These are phyloP conservation scores for Fusarium praegraminearum DNA, from an alignment of 2,329 filamentous ascomycete genomes.

Conservation along the genomic window DNA sequence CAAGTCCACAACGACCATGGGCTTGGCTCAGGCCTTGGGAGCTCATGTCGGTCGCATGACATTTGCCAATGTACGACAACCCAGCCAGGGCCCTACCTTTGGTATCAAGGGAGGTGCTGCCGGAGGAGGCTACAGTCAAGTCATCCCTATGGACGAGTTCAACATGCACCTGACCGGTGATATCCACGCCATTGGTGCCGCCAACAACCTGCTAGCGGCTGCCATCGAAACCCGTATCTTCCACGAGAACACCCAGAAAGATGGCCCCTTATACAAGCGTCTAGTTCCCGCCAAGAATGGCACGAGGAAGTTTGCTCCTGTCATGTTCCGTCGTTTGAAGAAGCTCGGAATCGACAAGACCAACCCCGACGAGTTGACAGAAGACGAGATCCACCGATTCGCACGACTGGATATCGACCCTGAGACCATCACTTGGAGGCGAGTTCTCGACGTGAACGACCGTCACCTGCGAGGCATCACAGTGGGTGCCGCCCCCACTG, in stretches of 20 bases:
- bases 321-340: conserved; percentile 93
- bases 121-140: conserved; percentile 97
- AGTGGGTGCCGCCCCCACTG: conserved; percentile 87
- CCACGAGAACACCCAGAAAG: conserved; percentile 95
- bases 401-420: conserved; percentile 97
- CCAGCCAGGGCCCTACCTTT: conserved; percentile 96
- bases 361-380: conserved; percentile 88
- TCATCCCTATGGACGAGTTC: conserved; percentile 99
- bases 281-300: conserved; percentile 92
- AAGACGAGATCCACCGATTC: conserved; percentile 88
- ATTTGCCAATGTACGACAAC: conserved; percentile 97
- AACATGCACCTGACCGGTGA: conserved; percentile 98
- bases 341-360: conserved; percentile 98
- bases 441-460: conserved; percentile 97
- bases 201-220: conserved; percentile 95
- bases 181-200: conserved; percentile 96
- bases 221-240: conserved; percentile 99
- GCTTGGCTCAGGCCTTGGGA: conserved; percentile 90
- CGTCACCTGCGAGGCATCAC: conserved; percentile 91
- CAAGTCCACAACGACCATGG: conserved; percentile 98
- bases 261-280: conserved; percentile 86
- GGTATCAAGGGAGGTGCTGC: conserved; percentile 99
- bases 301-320: conserved; percentile 83
- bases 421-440: conserved; percentile 95
- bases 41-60: conserved; percentile 88